Evolutionary conservation across 2,329 filamentous ascomycete genomes (phyloP).

Genomic region (Fusarium sp.): DNA sequence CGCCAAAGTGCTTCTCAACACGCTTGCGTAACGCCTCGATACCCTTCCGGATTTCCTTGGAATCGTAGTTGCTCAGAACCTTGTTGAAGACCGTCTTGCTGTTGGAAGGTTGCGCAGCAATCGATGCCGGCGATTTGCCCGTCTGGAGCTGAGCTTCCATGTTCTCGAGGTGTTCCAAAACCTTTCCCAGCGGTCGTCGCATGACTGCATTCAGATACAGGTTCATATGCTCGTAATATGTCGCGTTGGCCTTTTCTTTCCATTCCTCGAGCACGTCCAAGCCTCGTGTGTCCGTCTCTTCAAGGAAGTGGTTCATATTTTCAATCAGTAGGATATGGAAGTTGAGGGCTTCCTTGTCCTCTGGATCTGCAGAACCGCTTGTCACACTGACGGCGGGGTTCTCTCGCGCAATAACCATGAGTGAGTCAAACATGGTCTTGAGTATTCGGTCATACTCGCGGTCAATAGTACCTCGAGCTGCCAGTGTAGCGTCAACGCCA

Average conservation of each 20-base stretch:
- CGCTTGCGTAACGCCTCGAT: conserved; percentile 90
- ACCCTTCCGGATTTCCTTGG: conserved; percentile 88
- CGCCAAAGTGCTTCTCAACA: conserved; percentile 97
- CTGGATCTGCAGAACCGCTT: conserved; percentile 67
- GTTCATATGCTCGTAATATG: conserved; percentile 88
- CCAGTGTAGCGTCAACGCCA: conserved; percentile 66
- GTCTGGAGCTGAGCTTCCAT: conserved; percentile 78
- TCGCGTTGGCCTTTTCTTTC: conserved; percentile 80
- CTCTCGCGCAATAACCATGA: conserved; percentile 90
- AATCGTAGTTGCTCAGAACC: conserved; percentile 82
- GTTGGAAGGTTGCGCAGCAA: conserved; percentile 86
- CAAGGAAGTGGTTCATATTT: conserved; percentile 98
- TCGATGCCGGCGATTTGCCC: conserved; percentile 70
- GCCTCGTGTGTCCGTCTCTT: conserved; percentile 84
- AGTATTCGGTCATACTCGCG: conserved; percentile 90
- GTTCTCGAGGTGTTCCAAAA: conserved; percentile 92
- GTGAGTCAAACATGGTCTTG: conserved; percentile 95
- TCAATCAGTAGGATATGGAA: conserved; percentile 98
- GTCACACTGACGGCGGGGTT: conserved; percentile 66
- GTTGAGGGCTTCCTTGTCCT: conserved; percentile 97
- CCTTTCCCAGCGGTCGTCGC: conserved; percentile 87
- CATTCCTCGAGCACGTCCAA: conserved; percentile 85
- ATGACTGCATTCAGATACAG: conserved; percentile 91
- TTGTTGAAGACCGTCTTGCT: conserved; percentile 88
- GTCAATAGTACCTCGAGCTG: conserved; percentile 83